Evolutionary conservation across 257 asterid genomes (phyloP), one percentile per base, ranked within the genome.

Genomic region (Paulownia fortunei): DNA sequence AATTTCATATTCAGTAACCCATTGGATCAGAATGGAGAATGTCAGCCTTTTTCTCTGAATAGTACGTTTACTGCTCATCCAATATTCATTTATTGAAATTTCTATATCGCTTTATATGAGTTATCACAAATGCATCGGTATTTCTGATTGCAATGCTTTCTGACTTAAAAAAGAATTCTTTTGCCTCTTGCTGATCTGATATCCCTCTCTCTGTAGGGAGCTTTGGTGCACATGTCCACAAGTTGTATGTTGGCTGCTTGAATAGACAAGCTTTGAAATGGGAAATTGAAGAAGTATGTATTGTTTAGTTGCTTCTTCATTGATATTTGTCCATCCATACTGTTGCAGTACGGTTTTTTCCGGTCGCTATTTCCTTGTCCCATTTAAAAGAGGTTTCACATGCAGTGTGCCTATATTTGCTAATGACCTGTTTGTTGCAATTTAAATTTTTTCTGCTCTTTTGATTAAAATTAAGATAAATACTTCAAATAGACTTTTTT

Each of bases 221-320:
- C 82, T 65, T 58, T 79, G 87, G 82, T 58, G 77, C 76, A 24
- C 89, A 85, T 54, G 61, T 72, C 37, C 84, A 84, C 88, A 95
- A 93, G 88, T 78, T 95, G 82, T 95, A 92, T 73, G 97, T 95
- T 79, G 89, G 93, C 84, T 78, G 91, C 82, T 56, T 95, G 89
- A 89, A 83, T 81, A 95, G 76, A 87, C 97, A 90, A 78, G 90
- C 96, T 77, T 24, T 81, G 49, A 86, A 55, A 89, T 15, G 79
- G 79, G 99, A 95, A 63, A 78, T 93, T 85, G 97, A 92, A 83
- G 90, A 91, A 79, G 99, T 95, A 86, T 67, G 92, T 63, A 64
- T 54, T 52, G 24, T 46, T 71, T 42, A 46, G 21, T 49, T 47
- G 24, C 49, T 46, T 86, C 55, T 21, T 58, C 44, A 27, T 16